Percentiles rank a stretch among this genome's conserved stretches.
phyloP scores from a whole-genome alignment of 2,329 filamentous ascomycete species.

The Fonsecaea multimorphosa region DNA sequence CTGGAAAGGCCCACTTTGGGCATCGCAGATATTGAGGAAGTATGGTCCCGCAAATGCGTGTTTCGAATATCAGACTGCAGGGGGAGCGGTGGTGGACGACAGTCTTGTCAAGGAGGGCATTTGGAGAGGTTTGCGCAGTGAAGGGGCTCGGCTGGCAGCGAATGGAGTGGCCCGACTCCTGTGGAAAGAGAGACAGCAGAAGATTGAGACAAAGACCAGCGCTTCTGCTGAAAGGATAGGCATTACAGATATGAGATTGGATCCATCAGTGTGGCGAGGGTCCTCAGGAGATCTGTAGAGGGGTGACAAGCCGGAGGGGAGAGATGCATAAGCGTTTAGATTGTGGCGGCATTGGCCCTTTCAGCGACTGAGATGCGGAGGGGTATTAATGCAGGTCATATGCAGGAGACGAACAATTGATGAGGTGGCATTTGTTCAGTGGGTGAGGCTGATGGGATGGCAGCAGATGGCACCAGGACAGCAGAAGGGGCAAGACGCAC shows the following conservation, averaged over 20 bases:
- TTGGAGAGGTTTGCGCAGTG: slow-evolving; percentile 22
- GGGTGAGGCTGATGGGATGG: not conserved
- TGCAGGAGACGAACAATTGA: slow-evolving; percentile 24
- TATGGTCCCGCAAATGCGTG: slow-evolving; percentile 3
- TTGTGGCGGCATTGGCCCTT: slow-evolving; percentile 1
- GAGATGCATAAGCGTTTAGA: slow-evolving; percentile 2
- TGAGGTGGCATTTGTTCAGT: slow-evolving; percentile 6
- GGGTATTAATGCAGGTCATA: slow-evolving; percentile 16
- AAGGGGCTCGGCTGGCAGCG: slow-evolving; percentile 27
- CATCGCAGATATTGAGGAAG: slow-evolving; percentile 12
- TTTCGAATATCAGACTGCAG: not conserved
- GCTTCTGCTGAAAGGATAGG: slow-evolving; percentile 6
- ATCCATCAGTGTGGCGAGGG: slow-evolving; percentile 15
- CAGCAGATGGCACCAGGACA: no score
- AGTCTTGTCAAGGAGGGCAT: slow-evolving; percentile 20
- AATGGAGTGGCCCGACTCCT: slow-evolving; percentile 29
- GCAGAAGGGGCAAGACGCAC: slow-evolving; percentile 9
- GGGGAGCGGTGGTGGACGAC: not conserved
- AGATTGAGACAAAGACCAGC: slow-evolving; percentile 17
- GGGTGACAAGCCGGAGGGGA: slow-evolving; percentile 2
- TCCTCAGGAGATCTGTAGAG: slow-evolving; percentile 11
- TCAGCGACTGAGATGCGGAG: not conserved
- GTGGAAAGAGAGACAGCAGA: slow-evolving; percentile 27
- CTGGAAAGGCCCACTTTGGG: slow-evolving; percentile 30
- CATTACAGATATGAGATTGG: slow-evolving; percentile 15